Conservation (phyloP, 441 rosid species). For the Kokia cookei region DNA sequence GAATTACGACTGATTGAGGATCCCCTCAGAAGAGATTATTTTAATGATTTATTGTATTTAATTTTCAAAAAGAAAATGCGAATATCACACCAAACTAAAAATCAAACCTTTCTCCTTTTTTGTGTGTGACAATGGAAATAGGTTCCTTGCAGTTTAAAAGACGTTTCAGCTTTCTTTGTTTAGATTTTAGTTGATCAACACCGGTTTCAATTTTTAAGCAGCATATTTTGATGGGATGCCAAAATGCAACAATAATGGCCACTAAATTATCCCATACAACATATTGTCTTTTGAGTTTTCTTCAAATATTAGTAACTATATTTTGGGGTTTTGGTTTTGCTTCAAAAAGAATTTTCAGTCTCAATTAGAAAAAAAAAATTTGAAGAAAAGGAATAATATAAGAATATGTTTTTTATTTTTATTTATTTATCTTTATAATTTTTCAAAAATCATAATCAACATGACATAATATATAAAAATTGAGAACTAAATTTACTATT, state of each 20-base stretch:
- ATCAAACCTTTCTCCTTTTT: conserved; percentile 1
- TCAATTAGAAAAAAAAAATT: background rate
- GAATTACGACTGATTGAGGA: conserved; percentile 49
- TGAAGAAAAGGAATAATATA: background rate
- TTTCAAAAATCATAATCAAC: too few species aligned
- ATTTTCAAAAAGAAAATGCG: conserved; percentile 39
- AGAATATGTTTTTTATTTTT: too few species aligned
- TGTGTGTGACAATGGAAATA: background rate
- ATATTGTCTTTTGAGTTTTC: background rate
- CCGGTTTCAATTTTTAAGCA: background rate
- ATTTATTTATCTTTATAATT: too few species aligned
- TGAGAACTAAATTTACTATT: too few species aligned
- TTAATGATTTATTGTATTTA: too few species aligned
- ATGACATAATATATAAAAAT: too few species aligned
- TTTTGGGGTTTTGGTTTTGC: background rate
- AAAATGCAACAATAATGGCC: conserved; percentile 11
- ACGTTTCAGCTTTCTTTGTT: background rate
- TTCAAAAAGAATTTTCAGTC: background rate
- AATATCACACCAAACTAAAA: conserved; percentile 33
- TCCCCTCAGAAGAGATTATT: conserved; percentile 60
- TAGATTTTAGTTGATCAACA: background rate
- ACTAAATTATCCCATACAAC: background rate
- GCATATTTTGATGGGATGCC: conserved; percentile 13
- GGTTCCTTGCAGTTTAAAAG: background rate
- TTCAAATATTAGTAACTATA: background rate